These are phyloP conservation scores for Oenanthe javanica DNA, from an alignment of 140 eudicot genomes.

Conservation along the genomic window DNA sequence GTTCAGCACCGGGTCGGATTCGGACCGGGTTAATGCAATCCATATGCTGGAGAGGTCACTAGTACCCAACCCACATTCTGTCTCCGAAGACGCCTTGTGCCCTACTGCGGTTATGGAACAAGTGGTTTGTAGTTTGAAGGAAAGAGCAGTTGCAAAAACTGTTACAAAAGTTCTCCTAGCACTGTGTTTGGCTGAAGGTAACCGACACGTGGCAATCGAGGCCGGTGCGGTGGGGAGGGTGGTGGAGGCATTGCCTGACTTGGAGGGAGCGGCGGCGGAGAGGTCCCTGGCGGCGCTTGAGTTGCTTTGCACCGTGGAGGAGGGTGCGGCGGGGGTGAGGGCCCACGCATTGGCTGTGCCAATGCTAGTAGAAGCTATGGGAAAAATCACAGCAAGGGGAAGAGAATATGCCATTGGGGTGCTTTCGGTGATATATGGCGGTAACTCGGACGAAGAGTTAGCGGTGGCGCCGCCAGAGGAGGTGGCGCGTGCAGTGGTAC, in stretches of 20 bases:
- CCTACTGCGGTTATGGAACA: conserved; percentile 58
- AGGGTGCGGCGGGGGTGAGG: conserved; percentile 81
- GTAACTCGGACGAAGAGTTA: conserved; percentile 39
- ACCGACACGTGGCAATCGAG: conserved; percentile 77
- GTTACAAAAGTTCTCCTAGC: conserved; percentile 77
- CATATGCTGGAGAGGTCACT: conserved; percentile 59
- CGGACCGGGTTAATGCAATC: conserved; percentile 43
- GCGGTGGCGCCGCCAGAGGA: conserved; percentile 81
- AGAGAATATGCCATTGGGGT: conserved; percentile 75
- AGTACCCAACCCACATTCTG: conserved; percentile 50
- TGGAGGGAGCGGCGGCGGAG: conserved; percentile 71
- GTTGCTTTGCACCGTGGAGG: conserved; percentile 69
- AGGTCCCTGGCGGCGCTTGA: conserved; percentile 81
- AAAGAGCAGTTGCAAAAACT: conserved; percentile 31
- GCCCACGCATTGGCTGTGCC: conserved; percentile 90
- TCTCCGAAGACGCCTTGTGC: conserved; percentile 27
- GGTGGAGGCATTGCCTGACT: conserved; percentile 76
- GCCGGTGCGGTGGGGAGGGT: conserved; percentile 77
- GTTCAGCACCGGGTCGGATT: conserved; percentile 42
- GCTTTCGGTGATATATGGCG: conserved; percentile 60
- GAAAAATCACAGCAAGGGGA: conserved; percentile 70
- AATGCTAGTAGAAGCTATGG: conserved; percentile 90
- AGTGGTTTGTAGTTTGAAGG: conserved; percentile 43
- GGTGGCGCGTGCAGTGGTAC: conserved; percentile 93
- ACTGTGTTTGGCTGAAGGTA: conserved; percentile 55